Percentiles rank a stretch among this genome's conserved stretches.
phyloP scores from a whole-genome alignment of 345 rosid species.

The Physaria fendleri region DNA sequence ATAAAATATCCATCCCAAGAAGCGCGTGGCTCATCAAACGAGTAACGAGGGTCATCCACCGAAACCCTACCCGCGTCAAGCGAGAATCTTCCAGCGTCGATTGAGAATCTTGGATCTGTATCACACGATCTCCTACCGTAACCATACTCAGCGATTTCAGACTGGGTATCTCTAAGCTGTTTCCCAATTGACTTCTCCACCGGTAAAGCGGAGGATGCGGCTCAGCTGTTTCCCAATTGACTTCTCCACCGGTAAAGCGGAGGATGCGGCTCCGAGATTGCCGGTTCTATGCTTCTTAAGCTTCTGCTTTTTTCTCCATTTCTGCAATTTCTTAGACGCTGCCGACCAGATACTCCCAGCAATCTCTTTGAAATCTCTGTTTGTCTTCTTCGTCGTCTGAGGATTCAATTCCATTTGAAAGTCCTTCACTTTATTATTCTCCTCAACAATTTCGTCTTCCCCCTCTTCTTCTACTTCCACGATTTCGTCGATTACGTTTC shows the following conservation, averaged over 20 bases:
- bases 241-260: constrained; percentile 88
- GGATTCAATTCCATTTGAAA: constrained; percentile 68
- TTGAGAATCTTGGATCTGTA: constrained; percentile 92
- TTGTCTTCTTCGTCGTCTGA: constrained; percentile 54
- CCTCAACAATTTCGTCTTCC: constrained; percentile 45
- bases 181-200: constrained; percentile 86
- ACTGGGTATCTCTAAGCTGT: constrained; percentile 88
- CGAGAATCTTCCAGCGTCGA: constrained; percentile 70
- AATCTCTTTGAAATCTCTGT: constrained; percentile 63
- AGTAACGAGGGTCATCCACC: constrained; percentile 76
- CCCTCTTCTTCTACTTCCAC: constrained; percentile 27
- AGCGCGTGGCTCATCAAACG: constrained; percentile 96
- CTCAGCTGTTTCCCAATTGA: constrained; percentile 62
- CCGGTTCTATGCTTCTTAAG: constrained; percentile 49
- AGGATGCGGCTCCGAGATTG: constrained; percentile 38
- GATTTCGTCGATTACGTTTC: constrained; percentile 22
- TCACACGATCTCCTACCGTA: constrained; percentile 93
- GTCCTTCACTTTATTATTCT: constrained; percentile 60
- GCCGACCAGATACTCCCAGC: constrained; percentile 97
- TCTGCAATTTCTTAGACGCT: constrained; percentile 92
- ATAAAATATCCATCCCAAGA: constrained; percentile 90
- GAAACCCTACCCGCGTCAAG: constrained; percentile 63
- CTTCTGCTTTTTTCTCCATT: constrained; percentile 96
- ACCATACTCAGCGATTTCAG: constrained; percentile 93
- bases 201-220: constrained; percentile 63